Conservation (phyloP, 371 early-diverging fungal species). For the Syncephalastrum racemosum region DNA sequence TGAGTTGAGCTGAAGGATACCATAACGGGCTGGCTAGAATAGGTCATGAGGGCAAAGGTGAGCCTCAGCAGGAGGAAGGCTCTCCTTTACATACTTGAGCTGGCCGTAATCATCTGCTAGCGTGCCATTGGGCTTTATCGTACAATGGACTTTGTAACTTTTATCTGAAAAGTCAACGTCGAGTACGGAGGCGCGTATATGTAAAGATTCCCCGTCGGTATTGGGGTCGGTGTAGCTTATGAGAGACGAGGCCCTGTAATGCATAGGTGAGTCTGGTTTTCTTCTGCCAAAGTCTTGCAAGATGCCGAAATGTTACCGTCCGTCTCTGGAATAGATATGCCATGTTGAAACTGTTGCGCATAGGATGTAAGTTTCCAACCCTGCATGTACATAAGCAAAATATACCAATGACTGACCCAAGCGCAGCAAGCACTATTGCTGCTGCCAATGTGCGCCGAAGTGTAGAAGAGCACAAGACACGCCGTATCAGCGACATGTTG, state of each 20-base stretch:
- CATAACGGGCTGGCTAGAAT: conserved; percentile 21
- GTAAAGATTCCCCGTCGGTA: conserved; percentile 26
- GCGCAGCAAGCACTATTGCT: neutral
- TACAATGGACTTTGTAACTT: conserved; percentile 29
- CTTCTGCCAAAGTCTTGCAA: neutral
- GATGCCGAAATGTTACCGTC: conserved; percentile 18
- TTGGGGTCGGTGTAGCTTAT: conserved; percentile 28
- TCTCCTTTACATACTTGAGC: conserved; percentile 18
- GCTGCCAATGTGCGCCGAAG: neutral
- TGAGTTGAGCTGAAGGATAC: conserved; percentile 28
- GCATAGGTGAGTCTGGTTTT: neutral
- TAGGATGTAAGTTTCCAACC: neutral
- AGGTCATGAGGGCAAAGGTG: neutral
- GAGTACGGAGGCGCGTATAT: conserved; percentile 25
- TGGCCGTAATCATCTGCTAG: conserved; percentile 28
- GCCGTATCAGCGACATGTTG: neutral
- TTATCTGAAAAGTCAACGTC: conserved; percentile 33
- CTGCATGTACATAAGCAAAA: neutral
- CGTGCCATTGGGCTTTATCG: conserved; percentile 30
- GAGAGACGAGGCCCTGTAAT: conserved; percentile 17
- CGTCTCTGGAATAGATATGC: conserved; percentile 35
- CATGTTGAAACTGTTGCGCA: conserved; percentile 28
- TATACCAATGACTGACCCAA: conserved; percentile 14
- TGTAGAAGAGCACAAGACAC: too few species aligned
- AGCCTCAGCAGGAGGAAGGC: neutral